Conservation (phyloP, 495 filamentous ascomycete species). For the Tirmania nivea region DNA sequence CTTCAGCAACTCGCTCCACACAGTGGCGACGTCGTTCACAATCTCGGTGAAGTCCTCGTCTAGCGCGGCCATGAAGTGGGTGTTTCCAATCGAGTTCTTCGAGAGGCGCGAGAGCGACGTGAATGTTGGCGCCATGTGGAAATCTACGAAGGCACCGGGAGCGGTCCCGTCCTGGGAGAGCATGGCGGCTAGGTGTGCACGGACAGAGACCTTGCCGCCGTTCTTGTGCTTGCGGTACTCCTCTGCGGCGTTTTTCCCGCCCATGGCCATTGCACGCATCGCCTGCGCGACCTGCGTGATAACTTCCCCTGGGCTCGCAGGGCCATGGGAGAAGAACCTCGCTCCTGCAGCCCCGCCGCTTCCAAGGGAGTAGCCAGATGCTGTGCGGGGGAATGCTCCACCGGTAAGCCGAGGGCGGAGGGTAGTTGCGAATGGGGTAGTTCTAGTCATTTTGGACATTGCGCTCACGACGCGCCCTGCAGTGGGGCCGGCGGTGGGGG, state of each 20-base stretch:
- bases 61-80: slow-evolving; percentile 61
- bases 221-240: slow-evolving; percentile 22
- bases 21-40: slow-evolving; percentile 56
- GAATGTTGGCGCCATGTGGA: slow-evolving; percentile 65
- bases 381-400: slow-evolving; percentile 60
- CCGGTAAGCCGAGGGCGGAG: slow-evolving; percentile 84
- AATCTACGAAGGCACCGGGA: slow-evolving; percentile 64
- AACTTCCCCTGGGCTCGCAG: slow-evolving; percentile 67
- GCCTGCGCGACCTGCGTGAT: slow-evolving; percentile 86
- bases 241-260: slow-evolving; percentile 67
- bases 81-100: slow-evolving; percentile 40
- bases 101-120: slow-evolving; percentile 51
- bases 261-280: slow-evolving; percentile 72
- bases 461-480: slow-evolving; percentile 26
- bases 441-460: slow-evolving; percentile 34
- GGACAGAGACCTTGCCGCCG: slow-evolving; percentile 8
- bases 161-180: slow-evolving; percentile 19
- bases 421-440: slow-evolving; percentile 70
- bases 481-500: background rate
- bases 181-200: slow-evolving; percentile 13
- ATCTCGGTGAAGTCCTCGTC: slow-evolving; percentile 76
- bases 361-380: slow-evolving; percentile 64
- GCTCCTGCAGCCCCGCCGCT: slow-evolving; percentile 38
- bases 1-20: slow-evolving; percentile 61
- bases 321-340: slow-evolving; percentile 74